Percentiles rank a stretch among this genome's conserved stretches.
Evolutionary conservation across 768 basidiomycete genomes (phyloP).

Genomic region (Russula emetica): DNA sequence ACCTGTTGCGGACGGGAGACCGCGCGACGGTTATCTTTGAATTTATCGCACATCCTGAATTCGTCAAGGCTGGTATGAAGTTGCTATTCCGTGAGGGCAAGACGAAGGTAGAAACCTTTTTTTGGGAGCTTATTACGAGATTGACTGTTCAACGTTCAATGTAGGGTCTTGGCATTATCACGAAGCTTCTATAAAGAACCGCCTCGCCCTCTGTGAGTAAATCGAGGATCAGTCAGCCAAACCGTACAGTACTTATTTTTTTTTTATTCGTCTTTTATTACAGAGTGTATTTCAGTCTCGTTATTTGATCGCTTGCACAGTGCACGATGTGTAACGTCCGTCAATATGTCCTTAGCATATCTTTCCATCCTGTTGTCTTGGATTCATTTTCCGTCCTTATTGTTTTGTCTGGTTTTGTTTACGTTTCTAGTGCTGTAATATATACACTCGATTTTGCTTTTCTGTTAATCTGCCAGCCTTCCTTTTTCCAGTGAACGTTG

Average conservation of each 20-base stretch:
- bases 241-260: constrained; percentile 60
- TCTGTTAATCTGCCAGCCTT: neutral
- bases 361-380: neutral
- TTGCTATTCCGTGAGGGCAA: constrained; percentile 92
- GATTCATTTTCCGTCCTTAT: neutral
- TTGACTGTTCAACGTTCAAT: constrained; percentile 7
- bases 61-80: constrained; percentile 90
- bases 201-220: neutral
- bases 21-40: constrained; percentile 92
- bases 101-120: constrained; percentile 64
- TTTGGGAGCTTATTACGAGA: neutral
- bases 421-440: neutral
- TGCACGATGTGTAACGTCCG: neutral
- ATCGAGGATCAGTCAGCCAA: constrained; percentile 27
- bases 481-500: neutral
- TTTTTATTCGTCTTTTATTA: neutral
- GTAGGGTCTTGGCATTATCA: constrained; percentile 76
- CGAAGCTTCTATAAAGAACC: constrained; percentile 49
- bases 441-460: neutral
- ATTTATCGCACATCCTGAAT: constrained; percentile 90
- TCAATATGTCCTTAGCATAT: neutral
- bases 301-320: neutral
- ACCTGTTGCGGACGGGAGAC: constrained; percentile 89
- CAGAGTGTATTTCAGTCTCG: neutral
- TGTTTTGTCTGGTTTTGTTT: neutral